A percentile compares a stretch with the other conserved stretches of the same genome.
phyloP scores from a whole-genome alignment of 208 protist genomes.

The Angomonas deanei region DNA sequence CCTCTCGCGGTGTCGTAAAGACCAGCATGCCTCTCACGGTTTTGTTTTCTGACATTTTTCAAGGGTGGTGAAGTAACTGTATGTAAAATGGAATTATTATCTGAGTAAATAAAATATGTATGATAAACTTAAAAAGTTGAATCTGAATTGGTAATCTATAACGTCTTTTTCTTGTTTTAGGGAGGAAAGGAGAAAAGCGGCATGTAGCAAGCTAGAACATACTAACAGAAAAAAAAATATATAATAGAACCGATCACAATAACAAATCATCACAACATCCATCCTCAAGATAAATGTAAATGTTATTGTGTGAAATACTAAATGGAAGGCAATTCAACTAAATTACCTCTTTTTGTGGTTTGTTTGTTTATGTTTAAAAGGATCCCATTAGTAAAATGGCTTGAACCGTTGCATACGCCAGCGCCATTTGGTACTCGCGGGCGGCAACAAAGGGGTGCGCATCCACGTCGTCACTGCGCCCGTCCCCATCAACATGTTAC shows the following conservation, averaged over 20 bases:
- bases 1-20: neutral
- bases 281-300: neutral
- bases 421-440: conserved; percentile 17
- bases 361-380: neutral
- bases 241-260: neutral
- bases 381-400: conserved; percentile 44
- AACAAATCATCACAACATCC: no score
- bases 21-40: neutral
- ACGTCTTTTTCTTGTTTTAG: neutral
- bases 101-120: neutral
- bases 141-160: neutral
- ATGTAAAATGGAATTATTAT: neutral
- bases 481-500: conserved; percentile 78
- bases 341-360: neutral
- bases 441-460: conserved; percentile 53
- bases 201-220: no score
- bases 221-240: neutral
- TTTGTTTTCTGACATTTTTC: neutral
- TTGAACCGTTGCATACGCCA: conserved; percentile 65
- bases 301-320: neutral
- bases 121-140: neutral
- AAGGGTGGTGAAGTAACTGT: neutral
- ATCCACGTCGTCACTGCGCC: conserved; percentile 69
- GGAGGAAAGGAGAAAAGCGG: neutral
- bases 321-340: neutral